These are phyloP conservation scores for Hericium rajendrae DNA, from an alignment of 768 basidiomycete genomes.

Conservation along the genomic window DNA sequence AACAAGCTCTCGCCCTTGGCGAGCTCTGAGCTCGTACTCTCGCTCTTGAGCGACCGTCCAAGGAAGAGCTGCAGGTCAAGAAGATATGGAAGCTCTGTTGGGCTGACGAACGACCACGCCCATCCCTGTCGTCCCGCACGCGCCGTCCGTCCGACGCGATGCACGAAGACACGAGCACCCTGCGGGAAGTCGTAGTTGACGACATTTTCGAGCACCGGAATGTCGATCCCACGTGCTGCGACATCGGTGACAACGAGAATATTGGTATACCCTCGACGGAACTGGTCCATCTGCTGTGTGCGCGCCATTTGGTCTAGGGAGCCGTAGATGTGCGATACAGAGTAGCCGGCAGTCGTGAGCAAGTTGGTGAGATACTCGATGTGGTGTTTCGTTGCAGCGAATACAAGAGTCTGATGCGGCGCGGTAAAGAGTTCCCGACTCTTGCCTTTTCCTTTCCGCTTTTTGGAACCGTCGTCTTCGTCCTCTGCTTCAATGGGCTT, in stretches of 20 bases:
- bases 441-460: conserved; percentile 39
- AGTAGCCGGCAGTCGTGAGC: conserved; percentile 72
- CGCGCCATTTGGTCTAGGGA: conserved; percentile 90
- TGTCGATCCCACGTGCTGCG: conserved; percentile 96
- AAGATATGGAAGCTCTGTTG: conserved; percentile 79
- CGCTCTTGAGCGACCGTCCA: conserved; percentile 59
- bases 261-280: conserved; percentile 69
- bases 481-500: conserved; percentile 21
- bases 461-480: conserved; percentile 19
- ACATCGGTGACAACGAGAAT: conserved; percentile 96
- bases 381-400: conserved; percentile 96
- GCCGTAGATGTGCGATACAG: conserved; percentile 91
- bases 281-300: conserved; percentile 82
- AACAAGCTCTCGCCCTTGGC: conserved; percentile 48
- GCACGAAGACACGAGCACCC: conserved; percentile 87
- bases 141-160: conserved; percentile 94
- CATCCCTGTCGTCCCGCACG: conserved; percentile 90
- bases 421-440: conserved; percentile 39
- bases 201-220: conserved; percentile 92
- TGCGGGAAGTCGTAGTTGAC: conserved; percentile 98
- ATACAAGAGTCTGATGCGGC: conserved; percentile 88
- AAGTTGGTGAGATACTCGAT: conserved; percentile 87
- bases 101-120: conserved; percentile 92
- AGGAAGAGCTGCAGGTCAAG: conserved; percentile 92
- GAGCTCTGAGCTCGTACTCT: conserved; percentile 24